Evolutionary conservation across 495 filamentous ascomycete species (phyloP), one percentile per base, ranked within the genome.

Genomic region (Aspergillus leporis): DNA sequence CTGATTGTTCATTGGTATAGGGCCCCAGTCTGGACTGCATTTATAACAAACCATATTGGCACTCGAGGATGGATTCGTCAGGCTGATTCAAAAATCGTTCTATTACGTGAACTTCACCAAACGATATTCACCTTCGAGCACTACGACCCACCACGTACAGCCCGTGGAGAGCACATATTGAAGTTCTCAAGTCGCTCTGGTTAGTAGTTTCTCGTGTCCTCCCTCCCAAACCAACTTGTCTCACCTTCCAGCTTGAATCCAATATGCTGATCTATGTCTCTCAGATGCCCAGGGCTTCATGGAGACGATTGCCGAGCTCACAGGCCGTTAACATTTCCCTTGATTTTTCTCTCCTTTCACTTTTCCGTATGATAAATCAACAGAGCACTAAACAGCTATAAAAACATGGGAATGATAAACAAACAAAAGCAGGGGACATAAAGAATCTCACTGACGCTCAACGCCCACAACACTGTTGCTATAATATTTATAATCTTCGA

Each of bases 21-120:
- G 21, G 70, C 74, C 2, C 89, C 89, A 0, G 83, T 91, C 21
- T 92, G 89, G 89, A 91, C 87, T 5, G 88, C 89, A 0, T 92
- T 91, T 62, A 84, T 91, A 31, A 90, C 87, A 0, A 76, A 83
- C 16, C 76, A 83, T 50, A 78, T 84, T 16, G 74, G 73, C 22
- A 82, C 82, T 3, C 74, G 76, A 1, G 75, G 73, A 2, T 91
- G 87, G 87, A 68, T 90, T 21, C 76, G 74, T 6, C 74, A 72
- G 3, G 68, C 74, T 8, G 79, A 80, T 9, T 63, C 70, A 13
- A 81, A 77, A 34, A 79, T 81, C 8, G 73, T 91, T 32, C 76
- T 85, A 64, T 68, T 92, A 8, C 81, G 82, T 16, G 83, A 87
- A 50, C 68, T 90, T 23, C 79, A 81, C 31, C 81, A 81, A 0